phyloP scores from a whole-genome alignment of 306 rosid species.

The Senna siamea region DNA sequence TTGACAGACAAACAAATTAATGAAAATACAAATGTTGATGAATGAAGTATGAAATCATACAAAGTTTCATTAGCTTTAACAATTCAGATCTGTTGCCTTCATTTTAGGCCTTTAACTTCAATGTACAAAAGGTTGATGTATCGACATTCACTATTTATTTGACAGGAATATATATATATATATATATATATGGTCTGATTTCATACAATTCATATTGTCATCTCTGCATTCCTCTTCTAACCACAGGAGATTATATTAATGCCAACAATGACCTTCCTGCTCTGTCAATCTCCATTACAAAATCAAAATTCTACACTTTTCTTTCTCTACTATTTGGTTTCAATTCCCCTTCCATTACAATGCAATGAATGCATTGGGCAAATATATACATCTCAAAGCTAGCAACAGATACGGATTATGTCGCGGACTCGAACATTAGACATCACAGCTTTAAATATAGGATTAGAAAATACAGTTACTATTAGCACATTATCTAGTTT shows the following conservation, averaged over 20 bases:
- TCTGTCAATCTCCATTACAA: not conserved
- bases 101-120: slow-evolving; percentile 1
- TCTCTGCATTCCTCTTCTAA: not conserved
- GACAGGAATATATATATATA: no score
- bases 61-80: not conserved
- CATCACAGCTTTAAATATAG: not conserved
- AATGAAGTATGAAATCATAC: not conserved
- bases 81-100: slow-evolving; percentile 1
- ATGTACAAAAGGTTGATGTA: not conserved
- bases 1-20: not conserved
- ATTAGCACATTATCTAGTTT: not conserved
- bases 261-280: not conserved
- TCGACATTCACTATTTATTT: no score
- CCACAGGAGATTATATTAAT: not conserved
- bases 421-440: not conserved
- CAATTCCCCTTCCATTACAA: not conserved
- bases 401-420: not conserved
- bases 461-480: not conserved
- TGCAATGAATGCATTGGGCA: not conserved
- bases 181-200: not conserved
- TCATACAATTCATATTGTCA: not conserved
- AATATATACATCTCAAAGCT: no score
- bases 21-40: not conserved
- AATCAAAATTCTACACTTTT: no score
- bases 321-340: not conserved